Evolutionary conservation across 352 stramenopile genomes (phyloP).

Genomic region (Phytopythium helicoides): DNA sequence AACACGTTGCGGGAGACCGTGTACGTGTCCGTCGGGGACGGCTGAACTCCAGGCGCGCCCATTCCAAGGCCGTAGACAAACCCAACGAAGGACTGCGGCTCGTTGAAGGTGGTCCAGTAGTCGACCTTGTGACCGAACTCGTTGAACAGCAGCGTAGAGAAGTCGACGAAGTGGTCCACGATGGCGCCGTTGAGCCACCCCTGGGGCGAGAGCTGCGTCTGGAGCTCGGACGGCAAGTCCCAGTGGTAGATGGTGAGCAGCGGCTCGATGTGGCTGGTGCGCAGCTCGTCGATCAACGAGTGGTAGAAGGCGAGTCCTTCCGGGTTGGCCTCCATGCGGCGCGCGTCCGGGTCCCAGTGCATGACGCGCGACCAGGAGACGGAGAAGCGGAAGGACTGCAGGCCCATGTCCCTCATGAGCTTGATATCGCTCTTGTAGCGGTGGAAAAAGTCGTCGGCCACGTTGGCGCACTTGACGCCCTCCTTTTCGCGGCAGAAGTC

Average conservation of each 20-base stretch:
- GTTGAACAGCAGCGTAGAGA: constrained; percentile 83
- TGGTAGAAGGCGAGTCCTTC: constrained; percentile 90
- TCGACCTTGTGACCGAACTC: constrained; percentile 86
- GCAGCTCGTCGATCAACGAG: constrained; percentile 73
- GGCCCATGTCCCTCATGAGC: constrained; percentile 80
- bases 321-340: constrained; percentile 57
- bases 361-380: constrained; percentile 90
- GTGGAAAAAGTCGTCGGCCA: too few relatives aligned
- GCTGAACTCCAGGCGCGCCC: constrained; percentile 17
- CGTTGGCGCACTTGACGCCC: too few relatives aligned
- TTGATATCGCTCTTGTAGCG: too few relatives aligned
- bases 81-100: constrained; percentile 80
- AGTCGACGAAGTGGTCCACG: constrained; percentile 66
- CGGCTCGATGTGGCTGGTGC: constrained; percentile 59
- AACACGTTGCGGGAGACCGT: constrained; percentile 78
- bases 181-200: constrained; percentile 48
- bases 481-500: too few relatives aligned
- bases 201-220: constrained; percentile 68
- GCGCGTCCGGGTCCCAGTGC: constrained; percentile 45
- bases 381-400: constrained; percentile 89
- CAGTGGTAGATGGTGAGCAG: constrained; percentile 93
- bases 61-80: constrained; percentile 75
- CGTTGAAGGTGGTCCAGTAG: constrained; percentile 92
- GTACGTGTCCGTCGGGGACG: constrained; percentile 27
- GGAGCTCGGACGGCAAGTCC: constrained; percentile 84